A percentile compares a stretch with the other conserved stretches of the same genome.
Conservation (phyloP, 306 rosid species). For the Cucumis sativus region DNA sequence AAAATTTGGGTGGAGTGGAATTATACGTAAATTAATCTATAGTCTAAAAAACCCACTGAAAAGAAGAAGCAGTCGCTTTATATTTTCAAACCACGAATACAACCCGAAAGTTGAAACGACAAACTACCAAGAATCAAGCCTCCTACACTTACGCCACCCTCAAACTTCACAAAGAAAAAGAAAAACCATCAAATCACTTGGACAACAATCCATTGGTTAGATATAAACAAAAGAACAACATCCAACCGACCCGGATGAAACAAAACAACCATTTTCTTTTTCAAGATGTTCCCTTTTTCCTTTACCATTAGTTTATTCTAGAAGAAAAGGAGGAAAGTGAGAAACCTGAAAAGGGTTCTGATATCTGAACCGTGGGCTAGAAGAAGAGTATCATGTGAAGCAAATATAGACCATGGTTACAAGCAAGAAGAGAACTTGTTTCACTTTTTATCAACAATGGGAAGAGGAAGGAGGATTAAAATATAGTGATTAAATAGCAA, state of each 20-base stretch:
- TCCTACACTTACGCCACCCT: background rate
- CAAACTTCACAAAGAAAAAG: background rate
- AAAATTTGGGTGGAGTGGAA: background rate
- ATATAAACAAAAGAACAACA: background rate
- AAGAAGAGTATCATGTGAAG: conserved; percentile 1
- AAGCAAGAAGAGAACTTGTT: background rate
- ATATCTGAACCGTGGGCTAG: background rate
- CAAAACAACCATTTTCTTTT: background rate
- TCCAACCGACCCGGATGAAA: background rate
- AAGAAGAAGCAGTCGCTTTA: background rate
- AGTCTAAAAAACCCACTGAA: background rate
- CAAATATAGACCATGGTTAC: background rate
- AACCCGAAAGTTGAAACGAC: background rate
- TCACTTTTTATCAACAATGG: background rate
- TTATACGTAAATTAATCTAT: background rate
- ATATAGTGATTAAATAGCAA: background rate
- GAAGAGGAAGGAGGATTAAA: background rate
- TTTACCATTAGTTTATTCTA: background rate
- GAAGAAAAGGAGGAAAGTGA: background rate
- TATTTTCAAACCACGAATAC: background rate
- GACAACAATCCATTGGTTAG: background rate
- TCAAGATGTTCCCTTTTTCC: background rate
- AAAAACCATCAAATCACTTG: background rate
- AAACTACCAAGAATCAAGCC: background rate
- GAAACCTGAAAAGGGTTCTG: conserved; percentile 4